Conservation (phyloP, 495 filamentous ascomycete species). For the Penicillium bovifimosum region DNA sequence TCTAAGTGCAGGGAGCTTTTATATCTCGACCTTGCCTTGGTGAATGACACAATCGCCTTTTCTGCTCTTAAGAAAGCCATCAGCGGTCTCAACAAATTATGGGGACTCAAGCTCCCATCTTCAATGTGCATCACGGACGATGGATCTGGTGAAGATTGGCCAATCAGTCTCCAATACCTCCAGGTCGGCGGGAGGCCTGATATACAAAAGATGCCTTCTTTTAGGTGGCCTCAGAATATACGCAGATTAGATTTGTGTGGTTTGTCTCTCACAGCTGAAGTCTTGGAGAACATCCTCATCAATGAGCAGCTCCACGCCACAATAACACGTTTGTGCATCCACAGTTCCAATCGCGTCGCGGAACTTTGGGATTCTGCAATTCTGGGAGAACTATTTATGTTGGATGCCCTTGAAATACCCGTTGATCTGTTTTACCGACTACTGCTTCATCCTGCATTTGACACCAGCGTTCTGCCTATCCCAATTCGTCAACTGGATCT, state of each 20-base stretch:
- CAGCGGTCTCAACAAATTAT: constrained; percentile 42
- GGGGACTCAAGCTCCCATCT: constrained; percentile 51
- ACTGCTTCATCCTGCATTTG: background rate
- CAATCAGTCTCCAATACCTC: constrained; percentile 18
- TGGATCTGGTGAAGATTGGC: constrained; percentile 19
- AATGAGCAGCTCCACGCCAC: constrained; percentile 6
- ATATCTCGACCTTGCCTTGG: constrained; percentile 53
- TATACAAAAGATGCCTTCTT: constrained; percentile 15
- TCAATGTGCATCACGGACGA: constrained; percentile 31
- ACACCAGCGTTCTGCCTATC: background rate
- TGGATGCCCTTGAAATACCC: constrained; percentile 4
- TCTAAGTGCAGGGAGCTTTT: constrained; percentile 55
- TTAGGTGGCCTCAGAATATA: constrained; percentile 30
- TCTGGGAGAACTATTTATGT: background rate
- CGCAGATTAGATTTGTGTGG: constrained; percentile 21
- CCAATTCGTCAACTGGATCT: constrained; percentile 5
- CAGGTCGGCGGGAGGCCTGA: constrained; percentile 28
- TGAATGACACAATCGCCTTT: constrained; percentile 50
- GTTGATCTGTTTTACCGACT: background rate
- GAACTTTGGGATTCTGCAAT: background rate
- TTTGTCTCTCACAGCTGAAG: constrained; percentile 19
- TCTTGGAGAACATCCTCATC: background rate
- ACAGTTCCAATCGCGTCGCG: background rate
- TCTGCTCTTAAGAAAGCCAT: constrained; percentile 49
- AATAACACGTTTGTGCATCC: background rate